Evolutionary conservation across 179 eudicot species (phyloP).

Genomic region (Drosera spatulata): DNA sequence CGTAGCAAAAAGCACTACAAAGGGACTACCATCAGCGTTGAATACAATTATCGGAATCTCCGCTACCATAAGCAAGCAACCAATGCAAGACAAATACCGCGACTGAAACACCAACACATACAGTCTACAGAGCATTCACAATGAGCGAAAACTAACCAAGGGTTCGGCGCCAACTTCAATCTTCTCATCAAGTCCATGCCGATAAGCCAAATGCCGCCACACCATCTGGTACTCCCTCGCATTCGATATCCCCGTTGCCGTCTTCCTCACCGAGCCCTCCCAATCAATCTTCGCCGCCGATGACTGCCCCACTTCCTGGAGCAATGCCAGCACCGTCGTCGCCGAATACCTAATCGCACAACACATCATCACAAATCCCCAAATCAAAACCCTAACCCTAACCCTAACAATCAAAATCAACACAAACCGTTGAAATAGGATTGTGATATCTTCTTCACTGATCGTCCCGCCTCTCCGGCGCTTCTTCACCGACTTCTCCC

Average conservation of each 20-base stretch:
- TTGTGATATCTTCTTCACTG: conserved; percentile 37
- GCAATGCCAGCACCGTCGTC: conserved; percentile 43
- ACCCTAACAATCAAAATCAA: neutral
- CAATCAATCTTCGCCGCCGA: conserved; percentile 57
- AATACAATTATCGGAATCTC: too few relatives aligned
- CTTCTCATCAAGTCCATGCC: conserved; percentile 33
- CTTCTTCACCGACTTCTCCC: too few relatives aligned
- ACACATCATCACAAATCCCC: neutral
- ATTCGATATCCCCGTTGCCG: conserved; percentile 53
- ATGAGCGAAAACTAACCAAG: conserved; percentile 22
- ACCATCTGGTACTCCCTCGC: conserved; percentile 76
- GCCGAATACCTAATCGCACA: conserved; percentile 40
- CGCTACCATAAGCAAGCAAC: neutral
- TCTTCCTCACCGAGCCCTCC: conserved; percentile 51
- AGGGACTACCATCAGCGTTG: too few relatives aligned
- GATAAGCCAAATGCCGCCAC: conserved; percentile 91
- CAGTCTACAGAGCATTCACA: conserved; percentile 1
- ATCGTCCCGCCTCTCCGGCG: neutral
- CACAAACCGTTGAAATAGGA: conserved; percentile 37
- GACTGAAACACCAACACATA: neutral
- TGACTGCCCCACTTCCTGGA: conserved; percentile 54
- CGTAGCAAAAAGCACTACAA: too few relatives aligned
- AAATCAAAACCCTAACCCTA: neutral
- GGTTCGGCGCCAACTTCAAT: conserved; percentile 33
- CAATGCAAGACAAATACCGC: neutral